phyloP scores from a whole-genome alignment of 2,329 filamentous ascomycete species.

The Fusarium sp. region DNA sequence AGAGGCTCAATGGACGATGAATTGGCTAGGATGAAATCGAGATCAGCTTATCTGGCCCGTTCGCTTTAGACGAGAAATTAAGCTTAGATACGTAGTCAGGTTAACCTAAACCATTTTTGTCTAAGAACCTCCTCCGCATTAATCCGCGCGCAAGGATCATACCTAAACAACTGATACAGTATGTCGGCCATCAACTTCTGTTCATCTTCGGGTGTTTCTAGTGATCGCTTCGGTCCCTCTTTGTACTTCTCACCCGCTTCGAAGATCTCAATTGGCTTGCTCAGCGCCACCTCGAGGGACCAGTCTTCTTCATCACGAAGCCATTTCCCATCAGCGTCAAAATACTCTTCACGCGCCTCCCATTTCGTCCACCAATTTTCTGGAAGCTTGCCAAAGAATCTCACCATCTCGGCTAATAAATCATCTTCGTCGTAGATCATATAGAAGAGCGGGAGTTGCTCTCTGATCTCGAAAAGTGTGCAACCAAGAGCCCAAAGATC shows the following conservation, averaged over 20 bases:
- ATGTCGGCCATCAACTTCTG: slow-evolving; percentile 40
- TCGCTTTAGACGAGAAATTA: too few species aligned
- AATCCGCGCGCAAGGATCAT: slow-evolving; percentile 28
- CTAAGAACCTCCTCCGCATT: slow-evolving; percentile 21
- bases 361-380: slow-evolving; percentile 46
- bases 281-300: slow-evolving; percentile 8
- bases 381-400: slow-evolving; percentile 46
- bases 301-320: not conserved
- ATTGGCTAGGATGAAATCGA: too few species aligned
- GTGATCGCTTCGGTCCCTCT: not conserved
- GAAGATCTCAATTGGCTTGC: not conserved
- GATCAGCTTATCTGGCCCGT: too few species aligned
- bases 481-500: slow-evolving; percentile 50
- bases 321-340: slow-evolving; percentile 30
- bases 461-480: slow-evolving; percentile 47
- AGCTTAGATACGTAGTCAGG: too few species aligned
- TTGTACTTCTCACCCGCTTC: not conserved
- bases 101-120: slow-evolving; percentile 45
- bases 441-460: slow-evolving; percentile 43
- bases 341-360: slow-evolving; percentile 35
- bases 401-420: slow-evolving; percentile 40
- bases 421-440: slow-evolving; percentile 45
- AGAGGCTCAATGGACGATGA: too few species aligned
- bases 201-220: slow-evolving; percentile 24
- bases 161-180: slow-evolving; percentile 33